These are phyloP conservation scores for Ceratobasidium sp. DNA, from an alignment of 1,284 basidiomycete species.

Conservation along the genomic window DNA sequence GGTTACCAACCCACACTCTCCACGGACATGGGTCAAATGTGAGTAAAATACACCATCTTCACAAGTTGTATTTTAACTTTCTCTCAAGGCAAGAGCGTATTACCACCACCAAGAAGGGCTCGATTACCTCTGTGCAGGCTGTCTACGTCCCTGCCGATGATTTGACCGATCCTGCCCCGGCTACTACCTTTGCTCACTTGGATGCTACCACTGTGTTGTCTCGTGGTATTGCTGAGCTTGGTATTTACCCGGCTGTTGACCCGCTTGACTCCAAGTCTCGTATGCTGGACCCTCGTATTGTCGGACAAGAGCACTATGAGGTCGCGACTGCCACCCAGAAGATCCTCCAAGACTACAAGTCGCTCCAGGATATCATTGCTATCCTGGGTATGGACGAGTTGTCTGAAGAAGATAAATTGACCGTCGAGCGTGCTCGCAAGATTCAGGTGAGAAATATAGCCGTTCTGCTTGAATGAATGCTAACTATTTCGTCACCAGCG, in stretches of 20 bases:
- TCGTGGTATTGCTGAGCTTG: conserved; percentile 98
- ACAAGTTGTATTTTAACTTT: conserved; percentile 47
- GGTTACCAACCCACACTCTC: conserved; percentile 99
- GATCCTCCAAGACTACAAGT: conserved; percentile 99
- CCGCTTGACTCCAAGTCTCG: conserved; percentile 99
- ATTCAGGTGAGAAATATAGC: conserved; percentile 65
- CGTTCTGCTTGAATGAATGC: conserved; percentile 11
- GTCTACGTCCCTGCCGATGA: conserved; percentile 99
- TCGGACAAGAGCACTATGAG: conserved; percentile 92
- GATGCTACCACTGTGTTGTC: conserved; percentile 99
- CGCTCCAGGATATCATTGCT: conserved; percentile 96
- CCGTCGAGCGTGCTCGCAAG: conserved; percentile 88
- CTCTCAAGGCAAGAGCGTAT: conserved; percentile 90
- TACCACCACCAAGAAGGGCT: conserved; percentile 99
- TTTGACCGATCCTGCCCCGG: conserved; percentile 99
- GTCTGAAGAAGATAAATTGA: conserved; percentile 99
- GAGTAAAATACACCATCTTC: conserved; percentile 57
- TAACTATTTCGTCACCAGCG: conserved; percentile 58
- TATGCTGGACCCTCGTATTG: conserved; percentile 99
- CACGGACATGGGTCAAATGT: conserved; percentile 99
- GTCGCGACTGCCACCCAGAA: conserved; percentile 97
- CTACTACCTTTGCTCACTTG: conserved; percentile 99
- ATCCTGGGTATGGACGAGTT: conserved; percentile 99
- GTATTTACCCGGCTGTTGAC: conserved; percentile 99
- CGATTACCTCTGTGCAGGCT: conserved; percentile 97